Conservation (phyloP, 2,329 filamentous ascomycete species). For the Endothia cerciana region DNA sequence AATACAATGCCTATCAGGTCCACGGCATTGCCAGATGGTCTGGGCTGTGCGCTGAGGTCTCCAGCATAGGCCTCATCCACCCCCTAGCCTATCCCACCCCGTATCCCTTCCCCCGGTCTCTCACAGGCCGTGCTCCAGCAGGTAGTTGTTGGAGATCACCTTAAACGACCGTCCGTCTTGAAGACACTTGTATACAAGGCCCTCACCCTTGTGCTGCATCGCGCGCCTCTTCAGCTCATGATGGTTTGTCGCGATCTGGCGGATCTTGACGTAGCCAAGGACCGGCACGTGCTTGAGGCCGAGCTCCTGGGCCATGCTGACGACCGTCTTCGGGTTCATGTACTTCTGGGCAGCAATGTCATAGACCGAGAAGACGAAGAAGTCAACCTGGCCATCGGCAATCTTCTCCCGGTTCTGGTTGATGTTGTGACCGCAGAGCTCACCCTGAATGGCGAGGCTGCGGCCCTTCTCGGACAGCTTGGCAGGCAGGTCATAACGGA, state of each 20-base stretch:
- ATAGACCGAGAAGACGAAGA: slow-evolving; percentile 41
- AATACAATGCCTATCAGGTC: neutral
- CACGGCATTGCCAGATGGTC: neutral
- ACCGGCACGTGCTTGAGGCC: slow-evolving; percentile 40
- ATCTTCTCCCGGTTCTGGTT: slow-evolving; percentile 38
- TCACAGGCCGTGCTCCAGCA: slow-evolving; percentile 29
- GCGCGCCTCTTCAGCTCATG: slow-evolving; percentile 33
- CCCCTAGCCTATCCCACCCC: neutral
- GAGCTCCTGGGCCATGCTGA: slow-evolving; percentile 35
- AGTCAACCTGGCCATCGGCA: slow-evolving; percentile 33
- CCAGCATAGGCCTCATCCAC: neutral
- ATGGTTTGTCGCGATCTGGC: slow-evolving; percentile 30
- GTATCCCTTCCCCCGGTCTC: neutral
- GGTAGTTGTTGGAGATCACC: slow-evolving; percentile 33
- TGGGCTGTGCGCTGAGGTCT: neutral
- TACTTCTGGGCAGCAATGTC: slow-evolving; percentile 38
- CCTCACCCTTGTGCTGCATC: slow-evolving; percentile 32
- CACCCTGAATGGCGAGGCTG: slow-evolving; percentile 39
- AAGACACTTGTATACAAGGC: slow-evolving; percentile 37
- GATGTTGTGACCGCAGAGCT: slow-evolving; percentile 38
- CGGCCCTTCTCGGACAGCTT: slow-evolving; percentile 31
- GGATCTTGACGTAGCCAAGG: slow-evolving; percentile 33
- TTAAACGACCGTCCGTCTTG: slow-evolving; percentile 36
- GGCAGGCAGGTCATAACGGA: slow-evolving; percentile 31
- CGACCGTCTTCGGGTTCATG: slow-evolving; percentile 35